Base-by-base conservation (phyloP, 306 rosid genomes). In the Sicyos edulis region DNA sequence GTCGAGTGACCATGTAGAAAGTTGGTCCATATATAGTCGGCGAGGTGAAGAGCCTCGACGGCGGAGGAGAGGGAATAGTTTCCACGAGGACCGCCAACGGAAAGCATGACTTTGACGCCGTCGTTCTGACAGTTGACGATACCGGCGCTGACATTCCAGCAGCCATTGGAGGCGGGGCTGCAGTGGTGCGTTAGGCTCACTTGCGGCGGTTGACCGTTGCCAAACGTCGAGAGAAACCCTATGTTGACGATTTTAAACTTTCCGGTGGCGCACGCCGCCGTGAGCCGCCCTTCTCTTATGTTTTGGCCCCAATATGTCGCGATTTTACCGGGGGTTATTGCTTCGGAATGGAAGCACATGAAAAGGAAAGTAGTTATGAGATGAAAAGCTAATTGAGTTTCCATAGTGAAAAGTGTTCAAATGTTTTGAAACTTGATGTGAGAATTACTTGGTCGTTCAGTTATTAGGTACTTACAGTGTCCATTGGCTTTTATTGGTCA, bases 101-200 rank as follows among this genome's bases (percentile, higher is more conserved):
- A 81, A 45, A 84, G 76, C n/a, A 81, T 13, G 29, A 84, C 88
- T 59, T 81, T 84, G 15, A 84, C 73, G n/a, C 82, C 85, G 4
- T 10, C 8, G 29, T 29, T 65, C n/a, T 74, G 76, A 69, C 83
- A 78, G 16, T 17, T 54, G 14, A 6, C 2, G 24, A 82, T 72
- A 29, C 14, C 79, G 0, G 10, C 22, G 59, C 79, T 76, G 3
- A 60, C 22, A 8, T 17, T 47, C n/a, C 42, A 54, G 53, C 80
- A 84, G 3, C 78, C 76, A 15, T 78, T 74, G 17, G 72, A 51
- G n/a, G 71, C 44, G 3, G 86, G 75, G 2, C 75, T 12, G 11
- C 86, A 85, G 44, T 85, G 89, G 4, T 80, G 80, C 2, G 87
- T 77, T 19, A 86, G 69, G 57, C 84, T 76, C 75, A 86, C 45